Evolutionary conservation across 139 green algal species (phyloP), one percentile per base, ranked within the genome.

Genomic region (Picochlorum sp.): DNA sequence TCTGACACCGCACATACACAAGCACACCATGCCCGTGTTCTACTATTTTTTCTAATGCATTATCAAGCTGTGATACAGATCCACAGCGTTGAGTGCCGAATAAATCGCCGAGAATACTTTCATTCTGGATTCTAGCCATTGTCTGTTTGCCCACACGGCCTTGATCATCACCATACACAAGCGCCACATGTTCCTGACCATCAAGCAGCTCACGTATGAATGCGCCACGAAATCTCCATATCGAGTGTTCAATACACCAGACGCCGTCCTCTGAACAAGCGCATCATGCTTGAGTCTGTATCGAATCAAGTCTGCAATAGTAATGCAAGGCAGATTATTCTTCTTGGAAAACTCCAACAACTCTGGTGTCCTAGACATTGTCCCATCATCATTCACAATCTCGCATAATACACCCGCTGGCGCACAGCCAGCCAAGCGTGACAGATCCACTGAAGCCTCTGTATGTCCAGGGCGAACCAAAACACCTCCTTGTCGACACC

Each of bases 331-430:
- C 4, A 98, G 82, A 45, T 70, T 75, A 62, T 98, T 78, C 55
- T 82, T 21, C 47, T 71, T 54, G 0, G 91, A 85, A 81, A 98
- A 96, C 41, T 69, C 68, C 41, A 87, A 69, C 34, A 98, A 84
- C 37, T 61, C 50, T 1, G 83, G 83, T 15, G 85, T 90, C 24
- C 89, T 82, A 1, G 82, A 70, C 92, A 99, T 97, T 74, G 60
- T 81, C 58, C 90, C 90, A 67, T 89, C 83, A 5, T 70, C 26
- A 76, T 95, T 85, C 3, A 98, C 88, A 14, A 99, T 81, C 76
- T 97, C 94, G 71, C 89, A 97, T 16, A 99, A 80, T 47, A 95
- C 92, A 14, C 94, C 94, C 20, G 85, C 84, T n/a, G 94, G 86
- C 28, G 61, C 68, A 59, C 87, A 90, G 10, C 89, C 91, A 11